Percentiles rank a stretch among this genome's conserved stretches.
Evolutionary conservation across 225 moss, liverwort and hornwort genomes (phyloP).

Genomic region (Sphagnum contortum): DNA sequence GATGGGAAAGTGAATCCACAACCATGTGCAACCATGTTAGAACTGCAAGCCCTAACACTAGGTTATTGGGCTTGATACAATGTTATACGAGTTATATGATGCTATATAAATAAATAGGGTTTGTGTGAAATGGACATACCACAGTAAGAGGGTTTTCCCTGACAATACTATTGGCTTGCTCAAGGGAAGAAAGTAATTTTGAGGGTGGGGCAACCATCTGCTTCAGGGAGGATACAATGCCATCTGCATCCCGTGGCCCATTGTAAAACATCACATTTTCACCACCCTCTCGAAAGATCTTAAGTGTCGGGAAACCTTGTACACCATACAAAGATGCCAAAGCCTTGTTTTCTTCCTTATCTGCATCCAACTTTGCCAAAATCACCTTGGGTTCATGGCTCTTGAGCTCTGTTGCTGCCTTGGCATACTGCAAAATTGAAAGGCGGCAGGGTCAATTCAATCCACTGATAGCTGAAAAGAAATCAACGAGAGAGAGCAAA

Average conservation of each 20-base stretch:
- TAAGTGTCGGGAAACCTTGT: constrained; percentile 79
- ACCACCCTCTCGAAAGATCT: constrained; percentile 73
- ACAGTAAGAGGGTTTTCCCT: constrained; percentile 44
- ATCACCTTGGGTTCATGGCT: constrained; percentile 63
- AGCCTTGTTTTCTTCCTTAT: constrained; percentile 69
- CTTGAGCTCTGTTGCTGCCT: constrained; percentile 70
- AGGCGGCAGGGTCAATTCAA: neutral
- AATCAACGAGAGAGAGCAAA: neutral
- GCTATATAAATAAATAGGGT: neutral
- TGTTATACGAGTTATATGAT: too few species aligned
- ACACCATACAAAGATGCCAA: constrained; percentile 54
- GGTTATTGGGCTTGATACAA: neutral
- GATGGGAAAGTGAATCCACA: neutral
- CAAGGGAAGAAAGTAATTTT: constrained; percentile 48
- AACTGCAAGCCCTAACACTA: too few species aligned
- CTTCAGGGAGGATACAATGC: constrained; percentile 67
- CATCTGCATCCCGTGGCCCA: constrained; percentile 71
- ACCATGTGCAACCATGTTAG: neutral
- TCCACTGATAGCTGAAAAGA: neutral
- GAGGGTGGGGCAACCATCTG: constrained; percentile 71
- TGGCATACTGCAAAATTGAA: constrained; percentile 50
- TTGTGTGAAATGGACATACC: constrained; percentile 23
- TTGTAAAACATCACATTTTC: constrained; percentile 48
- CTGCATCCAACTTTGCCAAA: constrained; percentile 67
- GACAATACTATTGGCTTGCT: constrained; percentile 39